Conservation (phyloP, 129 eudicot species). For the Centrapalus pauciflorus region DNA sequence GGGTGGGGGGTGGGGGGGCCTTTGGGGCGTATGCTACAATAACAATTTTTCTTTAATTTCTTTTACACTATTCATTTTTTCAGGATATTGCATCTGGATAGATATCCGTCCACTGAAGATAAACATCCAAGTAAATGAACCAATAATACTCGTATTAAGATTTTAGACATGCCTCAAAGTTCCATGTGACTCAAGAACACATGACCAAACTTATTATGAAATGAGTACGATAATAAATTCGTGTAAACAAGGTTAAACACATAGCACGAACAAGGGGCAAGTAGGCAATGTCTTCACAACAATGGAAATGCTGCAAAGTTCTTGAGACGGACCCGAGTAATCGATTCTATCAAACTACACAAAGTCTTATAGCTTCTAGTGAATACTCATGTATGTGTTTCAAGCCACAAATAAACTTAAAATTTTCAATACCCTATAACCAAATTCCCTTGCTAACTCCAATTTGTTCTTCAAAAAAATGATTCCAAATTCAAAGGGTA, state of each 20-base stretch:
- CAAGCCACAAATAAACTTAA: conserved; percentile 5
- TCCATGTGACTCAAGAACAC: not conserved
- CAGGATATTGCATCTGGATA: no score
- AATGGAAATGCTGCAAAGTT: not conserved
- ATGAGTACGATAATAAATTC: not conserved
- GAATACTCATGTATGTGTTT: not conserved
- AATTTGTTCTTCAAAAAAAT: not conserved
- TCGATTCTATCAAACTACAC: not conserved
- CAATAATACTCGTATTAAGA: no score
- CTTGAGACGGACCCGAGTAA: not conserved
- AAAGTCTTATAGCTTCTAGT: not conserved
- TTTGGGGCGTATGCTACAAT: no score
- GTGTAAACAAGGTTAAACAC: not conserved
- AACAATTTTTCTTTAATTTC: no score
- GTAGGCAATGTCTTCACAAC: not conserved
- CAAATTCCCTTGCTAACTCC: not conserved
- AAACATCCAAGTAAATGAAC: no score
- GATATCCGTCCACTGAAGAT: no score
- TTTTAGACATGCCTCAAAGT: not conserved
- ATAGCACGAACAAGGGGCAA: not conserved
- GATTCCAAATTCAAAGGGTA: not conserved
- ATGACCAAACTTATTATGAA: not conserved
- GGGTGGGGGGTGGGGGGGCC: no score
- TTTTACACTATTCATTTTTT: no score
- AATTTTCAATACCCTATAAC: not conserved